Evolutionary conservation across 2,329 filamentous ascomycete genomes (phyloP), one percentile per base, ranked within the genome.

Genomic region (Beauveria sp.): DNA sequence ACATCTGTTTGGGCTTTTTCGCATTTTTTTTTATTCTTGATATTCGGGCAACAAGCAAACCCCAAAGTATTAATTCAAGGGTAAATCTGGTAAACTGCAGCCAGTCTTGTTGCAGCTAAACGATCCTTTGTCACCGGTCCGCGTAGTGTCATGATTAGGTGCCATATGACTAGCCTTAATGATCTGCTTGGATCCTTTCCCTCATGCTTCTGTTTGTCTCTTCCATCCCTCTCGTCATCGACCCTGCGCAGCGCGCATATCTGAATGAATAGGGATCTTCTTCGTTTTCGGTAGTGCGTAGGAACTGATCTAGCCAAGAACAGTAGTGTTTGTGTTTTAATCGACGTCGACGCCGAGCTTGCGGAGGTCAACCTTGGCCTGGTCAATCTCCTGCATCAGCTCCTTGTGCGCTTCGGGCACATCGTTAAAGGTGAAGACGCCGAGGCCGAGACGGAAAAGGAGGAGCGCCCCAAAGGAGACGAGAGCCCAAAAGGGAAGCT

Each of bases 371-470:
- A 77, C 78, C 79, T 89, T 88, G 65, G 91, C 91, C 74, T 87
- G 68, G 65, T 91, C 83, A 71, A 96, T 95, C 78, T 98, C 90
- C 69, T 79, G 80, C 83, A 95, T 91, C 69, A 99, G 80, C 77
- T 97, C 93, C 73, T 88, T 85, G 77, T 98, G 89, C 58, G 95
- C 95, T 65, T 91, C 84, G 60, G 93, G 93, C 54, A 96, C 91
- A 76, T 98, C 93, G 80, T 96, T 95, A 83, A 99, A 99, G 62
- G 91, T 96, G 73, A 96, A 82, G 69, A 99, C 90, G 66, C 95
- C 95, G 80, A 87, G 89, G 70, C 95, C 95, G 65, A 99, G 88
- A 69, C 91, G 91, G 79, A 89, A 91, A 66, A 99, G 88, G 22
- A 99, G 88, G 77, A 92, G 93, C 65, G 93, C 89, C 76, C 93